Percentiles rank a stretch among this genome's conserved stretches.
Conservation (phyloP, 2,329 filamentous ascomycete genomes). For the Alternaria angustiovoidea region DNA sequence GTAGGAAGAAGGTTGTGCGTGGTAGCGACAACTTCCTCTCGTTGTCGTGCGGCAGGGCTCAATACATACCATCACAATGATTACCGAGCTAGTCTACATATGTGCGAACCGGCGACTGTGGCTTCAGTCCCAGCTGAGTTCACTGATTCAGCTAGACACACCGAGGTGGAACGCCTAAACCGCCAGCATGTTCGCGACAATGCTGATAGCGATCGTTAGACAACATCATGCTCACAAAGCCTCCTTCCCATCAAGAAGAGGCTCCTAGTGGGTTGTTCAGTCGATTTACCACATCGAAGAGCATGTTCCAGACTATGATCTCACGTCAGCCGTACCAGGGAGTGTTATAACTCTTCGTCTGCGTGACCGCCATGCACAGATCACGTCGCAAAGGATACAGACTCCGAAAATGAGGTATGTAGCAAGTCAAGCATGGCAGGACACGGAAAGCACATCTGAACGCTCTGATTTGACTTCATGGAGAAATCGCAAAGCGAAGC, state of each 20-base stretch:
- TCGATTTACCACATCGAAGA: background rate
- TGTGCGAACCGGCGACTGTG: background rate
- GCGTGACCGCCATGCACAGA: background rate
- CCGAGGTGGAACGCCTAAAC: background rate
- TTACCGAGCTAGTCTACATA: background rate
- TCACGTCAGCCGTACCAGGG: background rate
- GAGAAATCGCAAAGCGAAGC: background rate
- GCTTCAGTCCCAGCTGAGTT: background rate
- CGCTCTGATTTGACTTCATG: background rate
- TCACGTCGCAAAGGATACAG: background rate
- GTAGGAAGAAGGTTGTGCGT: background rate
- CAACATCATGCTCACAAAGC: background rate
- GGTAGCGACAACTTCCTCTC: background rate
- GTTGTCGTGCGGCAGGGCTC: background rate
- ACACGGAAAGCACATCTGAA: too few relatives aligned
- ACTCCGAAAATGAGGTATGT: background rate
- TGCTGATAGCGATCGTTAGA: background rate
- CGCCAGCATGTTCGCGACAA: background rate
- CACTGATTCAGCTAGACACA: background rate
- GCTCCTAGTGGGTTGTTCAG: accelerated
- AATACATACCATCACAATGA: background rate
- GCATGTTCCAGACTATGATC: background rate
- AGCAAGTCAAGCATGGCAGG: background rate
- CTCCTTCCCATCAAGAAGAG: background rate
- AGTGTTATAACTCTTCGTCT: background rate